These are phyloP conservation scores for Backusella mclennaniae DNA, from an alignment of 192 early-diverging fungal species.

Conservation along the genomic window DNA sequence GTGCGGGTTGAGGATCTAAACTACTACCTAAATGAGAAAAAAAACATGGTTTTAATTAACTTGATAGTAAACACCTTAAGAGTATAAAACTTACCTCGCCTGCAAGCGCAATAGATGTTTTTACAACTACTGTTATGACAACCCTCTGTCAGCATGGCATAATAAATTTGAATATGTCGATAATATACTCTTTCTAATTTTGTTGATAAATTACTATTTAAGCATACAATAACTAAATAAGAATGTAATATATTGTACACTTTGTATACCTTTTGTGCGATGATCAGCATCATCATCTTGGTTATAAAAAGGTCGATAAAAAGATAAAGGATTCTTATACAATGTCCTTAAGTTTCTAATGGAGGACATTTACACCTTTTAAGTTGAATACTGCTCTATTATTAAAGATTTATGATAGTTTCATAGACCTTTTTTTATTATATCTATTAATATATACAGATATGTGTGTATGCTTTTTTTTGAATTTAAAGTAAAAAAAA, in stretches of 20 bases:
- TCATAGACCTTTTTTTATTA: background rate
- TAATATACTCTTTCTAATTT: background rate
- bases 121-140: background rate
- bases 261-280: slow-evolving; percentile 5
- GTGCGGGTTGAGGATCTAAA: slow-evolving; percentile 14
- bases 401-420: background rate
- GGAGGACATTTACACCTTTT: slow-evolving; percentile 8
- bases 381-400: background rate
- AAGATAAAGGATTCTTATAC: slow-evolving; percentile 5
- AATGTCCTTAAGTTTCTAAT: slow-evolving; percentile 1
- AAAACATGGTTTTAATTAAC: background rate
- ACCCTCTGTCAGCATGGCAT: background rate
- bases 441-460: background rate
- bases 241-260: background rate
- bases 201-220: background rate
- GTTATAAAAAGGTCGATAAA: slow-evolving; percentile 3
- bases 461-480: background rate
- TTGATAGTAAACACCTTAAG: background rate
- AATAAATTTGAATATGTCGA: slow-evolving; percentile 7
- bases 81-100: slow-evolving; percentile 4
- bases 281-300: background rate
- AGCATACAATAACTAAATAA: slow-evolving; percentile 4
- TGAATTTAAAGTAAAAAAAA: background rate
- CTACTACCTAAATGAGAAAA: slow-evolving; percentile 1
- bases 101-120: slow-evolving; percentile 6